phyloP scores from a whole-genome alignment of 306 rosid genomes.

The Casuarina cunninghamiana region DNA sequence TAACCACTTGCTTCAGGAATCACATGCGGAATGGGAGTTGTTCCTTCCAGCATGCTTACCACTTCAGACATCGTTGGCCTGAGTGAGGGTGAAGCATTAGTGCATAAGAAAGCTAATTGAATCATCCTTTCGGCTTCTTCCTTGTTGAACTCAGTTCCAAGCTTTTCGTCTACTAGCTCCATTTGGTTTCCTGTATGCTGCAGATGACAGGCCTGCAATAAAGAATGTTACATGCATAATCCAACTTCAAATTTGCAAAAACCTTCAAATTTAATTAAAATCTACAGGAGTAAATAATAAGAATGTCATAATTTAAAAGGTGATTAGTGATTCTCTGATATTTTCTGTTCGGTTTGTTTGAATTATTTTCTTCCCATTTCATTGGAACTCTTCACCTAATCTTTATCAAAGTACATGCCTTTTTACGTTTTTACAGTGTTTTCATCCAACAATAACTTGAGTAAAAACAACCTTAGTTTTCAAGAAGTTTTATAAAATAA shows the following conservation, averaged over 20 bases:
- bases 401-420: background rate
- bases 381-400: background rate
- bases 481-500: background rate
- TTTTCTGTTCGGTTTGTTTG: background rate
- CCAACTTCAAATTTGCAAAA: too few relatives aligned
- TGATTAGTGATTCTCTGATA: background rate
- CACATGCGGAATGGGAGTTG: background rate
- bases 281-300: too few relatives aligned
- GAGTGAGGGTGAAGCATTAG: background rate
- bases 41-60: conserved; percentile 2
- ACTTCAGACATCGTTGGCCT: conserved; percentile 14
- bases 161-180: background rate
- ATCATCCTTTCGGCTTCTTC: conserved; percentile 1
- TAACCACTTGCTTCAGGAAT: conserved; percentile 4
- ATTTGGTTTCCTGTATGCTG: background rate
- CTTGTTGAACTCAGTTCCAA: background rate
- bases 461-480: background rate
- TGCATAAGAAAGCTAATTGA: conserved; percentile 6
- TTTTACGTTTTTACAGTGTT: background rate
- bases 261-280: too few relatives aligned
- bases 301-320: background rate
- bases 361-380: too few relatives aligned
- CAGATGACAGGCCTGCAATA: conserved; percentile 1
- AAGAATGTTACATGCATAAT: too few relatives aligned
- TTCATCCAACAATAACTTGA: background rate